These are phyloP conservation scores for Geosmithia morbida DNA, from an alignment of 2,329 filamentous ascomycete genomes.

Conservation along the genomic window DNA sequence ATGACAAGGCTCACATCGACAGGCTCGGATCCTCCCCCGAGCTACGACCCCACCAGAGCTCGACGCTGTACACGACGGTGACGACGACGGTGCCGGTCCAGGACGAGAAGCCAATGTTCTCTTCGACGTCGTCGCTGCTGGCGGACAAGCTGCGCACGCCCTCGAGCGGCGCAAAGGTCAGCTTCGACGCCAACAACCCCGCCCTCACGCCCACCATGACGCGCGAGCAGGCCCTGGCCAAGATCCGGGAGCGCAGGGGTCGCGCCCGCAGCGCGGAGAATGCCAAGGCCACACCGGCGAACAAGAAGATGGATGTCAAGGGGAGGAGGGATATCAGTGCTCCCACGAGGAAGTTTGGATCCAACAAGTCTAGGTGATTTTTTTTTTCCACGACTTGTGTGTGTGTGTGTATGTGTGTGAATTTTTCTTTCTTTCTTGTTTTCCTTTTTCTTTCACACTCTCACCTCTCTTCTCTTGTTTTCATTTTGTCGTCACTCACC, in stretches of 20 bases:
- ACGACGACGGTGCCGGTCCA: conserved; percentile 37
- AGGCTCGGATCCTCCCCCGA: conserved; percentile 9
- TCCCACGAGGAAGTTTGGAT: conserved; percentile 17
- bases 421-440: background rate
- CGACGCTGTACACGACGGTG: conserved; percentile 31
- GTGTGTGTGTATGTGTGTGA: too few species aligned
- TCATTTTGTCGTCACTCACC: too few species aligned
- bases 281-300: conserved; percentile 33
- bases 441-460: background rate
- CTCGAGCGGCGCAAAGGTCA: conserved; percentile 17
- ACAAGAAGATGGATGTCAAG: conserved; percentile 8
- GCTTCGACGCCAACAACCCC: conserved; percentile 40
- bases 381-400: background rate
- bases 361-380: conserved; percentile 6
- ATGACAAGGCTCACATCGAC: conserved; percentile 5
- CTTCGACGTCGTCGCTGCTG: conserved; percentile 12
- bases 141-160: conserved; percentile 27
- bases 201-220: conserved; percentile 52
- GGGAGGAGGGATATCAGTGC: conserved; percentile 34
- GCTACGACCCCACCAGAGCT: conserved; percentile 29
- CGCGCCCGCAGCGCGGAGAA: conserved; percentile 55
- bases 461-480: background rate
- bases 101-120: conserved; percentile 25
- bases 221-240: conserved; percentile 60
- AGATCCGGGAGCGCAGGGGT: conserved; percentile 59